Conservation (phyloP, 1,139 yeast genomes). For the Suhomyces bokatorum region DNA sequence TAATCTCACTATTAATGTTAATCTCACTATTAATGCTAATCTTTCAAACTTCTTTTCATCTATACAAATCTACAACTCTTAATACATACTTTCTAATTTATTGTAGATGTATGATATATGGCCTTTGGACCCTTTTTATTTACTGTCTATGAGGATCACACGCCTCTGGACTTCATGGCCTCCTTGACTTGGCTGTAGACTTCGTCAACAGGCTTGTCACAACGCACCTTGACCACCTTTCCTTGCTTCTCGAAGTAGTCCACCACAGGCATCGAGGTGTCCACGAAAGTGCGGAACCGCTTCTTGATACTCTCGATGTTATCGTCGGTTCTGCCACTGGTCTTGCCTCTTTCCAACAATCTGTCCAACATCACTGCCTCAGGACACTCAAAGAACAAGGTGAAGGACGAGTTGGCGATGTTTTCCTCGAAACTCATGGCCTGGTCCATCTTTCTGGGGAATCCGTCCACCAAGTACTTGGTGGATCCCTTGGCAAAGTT, state of each 20-base stretch:
- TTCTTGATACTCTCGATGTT: constrained; percentile 87
- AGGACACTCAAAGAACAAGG: constrained; percentile 92
- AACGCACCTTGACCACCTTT: constrained; percentile 75
- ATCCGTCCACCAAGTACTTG: constrained; percentile 85
- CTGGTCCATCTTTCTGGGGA: constrained; percentile 98
- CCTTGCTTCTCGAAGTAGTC: constrained; percentile 74
- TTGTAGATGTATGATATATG: no score
- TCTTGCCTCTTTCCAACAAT: constrained; percentile 86
- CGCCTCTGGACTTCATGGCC: constrained; percentile 53
- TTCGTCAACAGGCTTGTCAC: constrained; percentile 76
- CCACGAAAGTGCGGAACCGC: constrained; percentile 81
- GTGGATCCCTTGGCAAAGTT: constrained; percentile 49
- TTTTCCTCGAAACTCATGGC: constrained; percentile 86
- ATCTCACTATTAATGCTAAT: no score
- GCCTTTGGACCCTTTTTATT: no score
- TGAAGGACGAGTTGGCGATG: constrained; percentile 73
- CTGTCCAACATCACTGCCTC: constrained; percentile 85
- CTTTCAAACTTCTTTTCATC: no score
- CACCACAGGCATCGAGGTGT: constrained; percentile 94
- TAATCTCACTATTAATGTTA: no score
- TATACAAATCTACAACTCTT: no score
- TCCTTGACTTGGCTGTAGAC: constrained; percentile 72
- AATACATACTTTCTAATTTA: no score
- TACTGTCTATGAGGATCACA: constrained; percentile 13
- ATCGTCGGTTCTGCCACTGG: constrained; percentile 92